These are phyloP conservation scores for Exophiala viscosa DNA, from an alignment of 2,329 filamentous ascomycete species.

Conservation along the genomic window DNA sequence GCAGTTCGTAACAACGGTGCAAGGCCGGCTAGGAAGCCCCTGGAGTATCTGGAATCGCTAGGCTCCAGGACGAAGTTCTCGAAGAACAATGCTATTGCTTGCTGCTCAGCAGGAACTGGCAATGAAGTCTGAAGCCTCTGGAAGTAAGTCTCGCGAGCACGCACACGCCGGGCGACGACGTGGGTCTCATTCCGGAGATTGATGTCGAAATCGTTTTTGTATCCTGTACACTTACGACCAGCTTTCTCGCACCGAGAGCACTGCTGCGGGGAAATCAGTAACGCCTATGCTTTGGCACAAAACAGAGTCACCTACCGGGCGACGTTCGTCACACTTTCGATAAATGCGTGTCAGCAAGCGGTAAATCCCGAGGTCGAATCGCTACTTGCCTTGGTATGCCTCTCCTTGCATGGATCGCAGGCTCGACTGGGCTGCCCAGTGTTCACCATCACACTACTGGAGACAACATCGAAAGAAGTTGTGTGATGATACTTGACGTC, in stretches of 20 bases:
- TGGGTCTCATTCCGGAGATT: too few species aligned
- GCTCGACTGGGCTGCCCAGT: constrained; percentile 1
- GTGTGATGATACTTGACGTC: too few species aligned
- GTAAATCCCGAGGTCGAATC: neutral
- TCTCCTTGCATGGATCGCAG: constrained; percentile 4
- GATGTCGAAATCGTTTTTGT: neutral
- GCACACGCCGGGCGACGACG: too few species aligned
- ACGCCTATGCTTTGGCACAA: neutral
- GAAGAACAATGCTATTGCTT: too few species aligned
- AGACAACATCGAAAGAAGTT: too few species aligned
- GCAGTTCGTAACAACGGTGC: too few species aligned
- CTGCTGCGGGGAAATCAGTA: neutral
- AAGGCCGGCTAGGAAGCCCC: too few species aligned
- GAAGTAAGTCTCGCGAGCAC: too few species aligned
- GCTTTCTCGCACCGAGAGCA: constrained; percentile 5
- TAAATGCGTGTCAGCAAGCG: neutral
- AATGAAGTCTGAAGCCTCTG: too few species aligned
- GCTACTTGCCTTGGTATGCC: constrained; percentile 1
- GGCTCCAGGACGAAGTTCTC: too few species aligned
- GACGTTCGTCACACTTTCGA: neutral
- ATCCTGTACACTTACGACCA: constrained; percentile 5
- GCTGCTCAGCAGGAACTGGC: too few species aligned
- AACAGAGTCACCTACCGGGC: neutral
- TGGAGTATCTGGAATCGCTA: too few species aligned
- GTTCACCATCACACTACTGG: constrained; percentile 1